Base-by-base conservation (phyloP, 2,329 filamentous ascomycete genomes). In the Diplodia intermedia region DNA sequence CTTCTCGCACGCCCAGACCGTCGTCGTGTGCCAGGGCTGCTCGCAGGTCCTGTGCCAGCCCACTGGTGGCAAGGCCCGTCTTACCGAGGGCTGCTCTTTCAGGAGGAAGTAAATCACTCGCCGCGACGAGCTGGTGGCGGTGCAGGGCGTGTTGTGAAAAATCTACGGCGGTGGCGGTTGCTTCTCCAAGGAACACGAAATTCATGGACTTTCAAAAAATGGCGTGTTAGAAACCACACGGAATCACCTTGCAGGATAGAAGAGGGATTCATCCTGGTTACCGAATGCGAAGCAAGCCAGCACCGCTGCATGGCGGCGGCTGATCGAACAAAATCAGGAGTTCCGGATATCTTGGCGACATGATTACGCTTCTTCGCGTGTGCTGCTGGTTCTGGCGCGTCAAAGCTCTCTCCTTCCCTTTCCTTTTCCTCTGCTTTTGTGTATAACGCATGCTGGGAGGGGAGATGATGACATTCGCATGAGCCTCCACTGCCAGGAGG, bases 31-130 rank as follows among this genome's bases (percentile, higher is more conserved):
- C 91, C 93, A 79, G 74, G 95, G 95, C 80, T 99, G 95, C 92
- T 97, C 94, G 80, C 97, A 96, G 79, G 95, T 99, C 77, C 92
- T 99, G 73, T 99, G 95, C 92, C 95, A 99, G 85, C 95, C 95
- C 76, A 99, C 95, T 78, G 95, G 95, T 90, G 95, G 95, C 81
- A 99, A 99, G 90, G 95, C 95, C 82, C 89, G 95, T 84, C 88
- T 99, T 81, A 99, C 95, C 75, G 95, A 99, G 91, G 95, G 95
- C 84, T 99, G 95, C 92, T 98, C 95, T 82, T 99, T 99, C 93
- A 91, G 95, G 88, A 94, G 94, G 88, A 99, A 99, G 94, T 99
- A 98, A 86, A 92, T 80, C 84, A 53, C 54, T 47, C 47, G 43
- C 56, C 60, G 52, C 69, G 67, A 69, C 66, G 69, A 71, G 72